These are phyloP conservation scores for Rhypophila decipiens DNA, from an alignment of 495 filamentous ascomycete genomes.

Conservation along the genomic window DNA sequence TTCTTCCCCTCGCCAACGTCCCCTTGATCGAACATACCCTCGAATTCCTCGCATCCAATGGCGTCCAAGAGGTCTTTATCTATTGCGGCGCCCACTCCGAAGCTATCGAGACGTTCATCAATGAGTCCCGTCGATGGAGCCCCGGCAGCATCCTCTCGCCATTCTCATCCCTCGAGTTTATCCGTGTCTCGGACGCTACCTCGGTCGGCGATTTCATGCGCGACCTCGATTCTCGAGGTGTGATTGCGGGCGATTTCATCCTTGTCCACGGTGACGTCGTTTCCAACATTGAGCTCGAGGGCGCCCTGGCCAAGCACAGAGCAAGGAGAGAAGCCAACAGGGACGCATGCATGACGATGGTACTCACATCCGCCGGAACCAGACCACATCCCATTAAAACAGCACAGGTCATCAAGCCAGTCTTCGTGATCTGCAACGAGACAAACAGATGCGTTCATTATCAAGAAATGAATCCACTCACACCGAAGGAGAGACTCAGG, in stretches of 20 bases:
- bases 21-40: slow-evolving; percentile 97
- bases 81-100: slow-evolving; percentile 90
- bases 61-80: slow-evolving; percentile 84
- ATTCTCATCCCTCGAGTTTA: slow-evolving; percentile 74
- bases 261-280: slow-evolving; percentile 92
- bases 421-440: slow-evolving; percentile 78
- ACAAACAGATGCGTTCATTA: slow-evolving; percentile 87
- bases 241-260: slow-evolving; percentile 88
- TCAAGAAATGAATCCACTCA: slow-evolving; percentile 60
- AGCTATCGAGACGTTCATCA: slow-evolving; percentile 78
- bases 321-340: slow-evolving; percentile 77
- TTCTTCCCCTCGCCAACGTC: slow-evolving; percentile 86
- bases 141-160: slow-evolving; percentile 59
- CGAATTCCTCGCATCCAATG: slow-evolving; percentile 90
- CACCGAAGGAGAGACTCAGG: slow-evolving; percentile 47
- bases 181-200: slow-evolving; percentile 71
- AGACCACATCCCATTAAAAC: slow-evolving; percentile 61
- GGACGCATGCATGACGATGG: slow-evolving; percentile 98
- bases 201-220: slow-evolving; percentile 95
- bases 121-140: slow-evolving; percentile 38
- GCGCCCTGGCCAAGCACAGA: slow-evolving; percentile 70
- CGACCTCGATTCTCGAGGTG: slow-evolving; percentile 77
- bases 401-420: slow-evolving; percentile 62
- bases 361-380: slow-evolving; percentile 71
- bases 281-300: slow-evolving; percentile 78